Base-by-base conservation (phyloP, 2,329 filamentous ascomycete species). In the Botrytis porri region DNA sequence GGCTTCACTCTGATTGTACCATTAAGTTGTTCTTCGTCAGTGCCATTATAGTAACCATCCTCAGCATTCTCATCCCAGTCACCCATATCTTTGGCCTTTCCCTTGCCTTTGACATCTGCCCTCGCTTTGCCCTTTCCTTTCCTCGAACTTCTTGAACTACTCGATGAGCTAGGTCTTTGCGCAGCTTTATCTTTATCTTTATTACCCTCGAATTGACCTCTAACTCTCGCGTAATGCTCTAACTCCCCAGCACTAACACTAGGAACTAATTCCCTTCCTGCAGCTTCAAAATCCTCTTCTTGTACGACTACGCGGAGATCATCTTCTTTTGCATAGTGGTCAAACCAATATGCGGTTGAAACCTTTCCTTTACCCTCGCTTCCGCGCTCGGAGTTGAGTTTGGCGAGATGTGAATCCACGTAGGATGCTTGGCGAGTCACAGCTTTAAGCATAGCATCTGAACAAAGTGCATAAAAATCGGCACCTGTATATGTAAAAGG, bases 401-500 rank as follows among this genome's bases (percentile, higher is more conserved):
- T 85, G 35, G 88, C 87, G 77, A 99, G 92, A 82, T 96, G 96
- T 69, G 88, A 86, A 81, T 99, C 96, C 3, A 98, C 95, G 2
- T 89, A 86, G 1, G 89, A 88, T 3, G 96, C 94, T 80, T 97
- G 93, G 8, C 96, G 90, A 4, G 96, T 99, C 73, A 99, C 95
- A 32, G 96, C 96, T 82, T 99, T 98, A 77, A 99, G 91, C 96
- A 99, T 99, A 69, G 96, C 94, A 82, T 99, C 96, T 61, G 94
- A 97, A 84, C 95, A 98, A 32, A 99, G 87, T 0, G 96, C 96
- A 83, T 99, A 99, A 80, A 99, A 91, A 83, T 99, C 96, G 75
- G 96, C 96, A 80, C 96, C 96, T 0, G 96, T 99, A 84, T 98
- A 99, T 4, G 95, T 98, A 81, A 98, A 96, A 0, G 96, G 96